Evolutionary conservation across 352 stramenopile species (phyloP), one percentile per base, ranked within the genome.

Genomic region (Phytophthora cajani): DNA sequence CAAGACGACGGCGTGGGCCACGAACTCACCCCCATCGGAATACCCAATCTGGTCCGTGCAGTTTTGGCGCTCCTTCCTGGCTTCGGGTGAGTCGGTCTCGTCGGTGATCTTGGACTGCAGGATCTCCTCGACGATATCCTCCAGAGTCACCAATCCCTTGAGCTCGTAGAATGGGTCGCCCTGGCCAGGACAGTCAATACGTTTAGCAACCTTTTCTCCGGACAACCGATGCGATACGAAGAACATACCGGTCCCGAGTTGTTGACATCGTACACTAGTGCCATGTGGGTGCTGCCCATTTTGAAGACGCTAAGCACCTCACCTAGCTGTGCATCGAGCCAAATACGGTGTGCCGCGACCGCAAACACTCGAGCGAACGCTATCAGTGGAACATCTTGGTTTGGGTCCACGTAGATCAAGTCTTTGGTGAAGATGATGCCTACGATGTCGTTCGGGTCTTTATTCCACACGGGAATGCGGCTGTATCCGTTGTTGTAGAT

Each of bases 51-150:
- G 81, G 50, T 90, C 72, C 0, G 78, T 84, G 63, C 79, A 83
- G 54, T 78, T 76, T 58, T 81, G 77, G 9, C 84, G 80, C 47
- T 84, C 80, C n/a, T 69, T 77, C 14, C 62, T 65, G 5, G 78
- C 81, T 3, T 84, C 78, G 17, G 53, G 65, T 17, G 79, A 89
- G 75, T 99, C 93, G 19, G 91, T 98, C 73, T 99, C 97, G 68
- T 99, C 97, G 3, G 94, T 84, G 68, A 99, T 98, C 72, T 99
- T 97, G 71, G 97, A 93, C 66, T 94, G 85, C 38, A 99, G 77
- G 68, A 99, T 99, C 64, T 99, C 92, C 72, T 99, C 97, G 50
- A 99, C 95, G 55, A 99, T 98, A 78, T 99, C 98, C 78, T 99
- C 97, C 30, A 99, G 75, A 5, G 97, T 99, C 38, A 99, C 95